Evolutionary conservation across 148 eudicot species (phyloP).

Genomic region (Limonium bicolor): DNA sequence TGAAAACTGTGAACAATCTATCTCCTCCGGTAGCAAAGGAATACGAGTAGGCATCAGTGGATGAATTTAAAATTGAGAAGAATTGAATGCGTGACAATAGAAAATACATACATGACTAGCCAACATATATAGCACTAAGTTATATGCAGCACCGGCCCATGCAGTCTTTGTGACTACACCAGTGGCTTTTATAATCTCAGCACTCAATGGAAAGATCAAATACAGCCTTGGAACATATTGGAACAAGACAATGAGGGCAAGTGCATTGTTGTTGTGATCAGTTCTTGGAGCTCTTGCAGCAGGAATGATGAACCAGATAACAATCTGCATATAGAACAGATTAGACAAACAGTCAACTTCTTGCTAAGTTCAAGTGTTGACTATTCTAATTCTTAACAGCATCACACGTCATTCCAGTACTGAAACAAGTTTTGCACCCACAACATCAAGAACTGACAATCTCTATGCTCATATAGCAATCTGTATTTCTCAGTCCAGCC

Average conservation of each 20-base stretch:
- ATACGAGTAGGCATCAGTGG: too few relatives aligned
- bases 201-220: slow-evolving; percentile 86
- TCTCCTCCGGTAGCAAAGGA: too few relatives aligned
- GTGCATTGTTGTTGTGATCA: slow-evolving; percentile 86
- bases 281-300: slow-evolving; percentile 53
- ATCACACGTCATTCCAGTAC: too few relatives aligned
- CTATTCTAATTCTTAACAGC: too few relatives aligned
- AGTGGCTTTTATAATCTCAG: slow-evolving; percentile 80
- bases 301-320: slow-evolving; percentile 94
- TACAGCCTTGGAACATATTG: slow-evolving; percentile 90
- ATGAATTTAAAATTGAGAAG: too few relatives aligned
- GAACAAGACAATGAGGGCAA: slow-evolving; percentile 83
- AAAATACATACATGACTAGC: slow-evolving; percentile 86
- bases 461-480: too few relatives aligned
- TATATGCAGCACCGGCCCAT: slow-evolving; percentile 99
- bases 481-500: too few relatives aligned
- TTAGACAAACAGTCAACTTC: not conserved
- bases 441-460: not conserved
- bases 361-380: too few relatives aligned
- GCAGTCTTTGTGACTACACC: slow-evolving; percentile 98
- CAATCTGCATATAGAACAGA: slow-evolving; percentile 39
- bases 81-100: too few relatives aligned
- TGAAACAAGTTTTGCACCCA: too few relatives aligned
- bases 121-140: slow-evolving; percentile 72
- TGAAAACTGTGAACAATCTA: too few relatives aligned